These are phyloP conservation scores for Talaromyces sp. DNA, from an alignment of 2,329 filamentous ascomycete species.

Conservation along the genomic window DNA sequence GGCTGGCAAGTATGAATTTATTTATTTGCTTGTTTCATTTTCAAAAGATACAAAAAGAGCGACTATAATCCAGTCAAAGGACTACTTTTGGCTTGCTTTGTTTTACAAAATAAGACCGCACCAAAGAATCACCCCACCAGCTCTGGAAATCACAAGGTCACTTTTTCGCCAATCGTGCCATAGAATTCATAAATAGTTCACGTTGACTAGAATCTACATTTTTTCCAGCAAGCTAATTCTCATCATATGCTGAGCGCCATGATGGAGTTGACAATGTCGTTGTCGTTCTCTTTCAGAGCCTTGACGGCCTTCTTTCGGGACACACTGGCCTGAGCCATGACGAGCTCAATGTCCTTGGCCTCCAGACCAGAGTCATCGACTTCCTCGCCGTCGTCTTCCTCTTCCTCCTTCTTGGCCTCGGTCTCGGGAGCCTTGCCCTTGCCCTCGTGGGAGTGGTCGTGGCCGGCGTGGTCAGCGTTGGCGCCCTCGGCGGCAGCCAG, in stretches of 20 bases:
- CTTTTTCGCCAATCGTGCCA: neutral
- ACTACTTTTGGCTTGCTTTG: neutral
- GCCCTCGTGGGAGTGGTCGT: slow-evolving; percentile 47
- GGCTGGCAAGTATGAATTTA: neutral
- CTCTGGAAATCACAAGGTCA: neutral
- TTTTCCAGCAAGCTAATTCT: slow-evolving; percentile 18
- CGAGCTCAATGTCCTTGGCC: slow-evolving; percentile 98
- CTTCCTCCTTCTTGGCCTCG: slow-evolving; percentile 65
- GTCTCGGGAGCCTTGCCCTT: slow-evolving; percentile 65
- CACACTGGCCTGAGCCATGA: slow-evolving; percentile 96
- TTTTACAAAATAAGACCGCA: neutral
- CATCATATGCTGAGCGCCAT: slow-evolving; percentile 85
- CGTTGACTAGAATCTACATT: neutral
- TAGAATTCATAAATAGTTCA: slow-evolving; percentile 1
- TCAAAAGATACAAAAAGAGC: neutral
- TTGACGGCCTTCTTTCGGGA: slow-evolving; percentile 98
- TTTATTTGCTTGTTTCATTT: neutral
- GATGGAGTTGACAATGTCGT: slow-evolving; percentile 99
- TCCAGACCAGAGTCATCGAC: slow-evolving; percentile 92
- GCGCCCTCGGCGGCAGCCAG: slow-evolving; percentile 67
- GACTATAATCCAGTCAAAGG: neutral
- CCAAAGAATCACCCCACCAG: neutral
- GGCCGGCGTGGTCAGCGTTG: slow-evolving; percentile 57
- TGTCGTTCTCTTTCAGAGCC: slow-evolving; percentile 93
- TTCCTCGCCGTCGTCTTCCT: slow-evolving; percentile 92